Evolutionary conservation across 2,329 filamentous ascomycete species (phyloP).

Genomic region (Fusarium virguliforme): DNA sequence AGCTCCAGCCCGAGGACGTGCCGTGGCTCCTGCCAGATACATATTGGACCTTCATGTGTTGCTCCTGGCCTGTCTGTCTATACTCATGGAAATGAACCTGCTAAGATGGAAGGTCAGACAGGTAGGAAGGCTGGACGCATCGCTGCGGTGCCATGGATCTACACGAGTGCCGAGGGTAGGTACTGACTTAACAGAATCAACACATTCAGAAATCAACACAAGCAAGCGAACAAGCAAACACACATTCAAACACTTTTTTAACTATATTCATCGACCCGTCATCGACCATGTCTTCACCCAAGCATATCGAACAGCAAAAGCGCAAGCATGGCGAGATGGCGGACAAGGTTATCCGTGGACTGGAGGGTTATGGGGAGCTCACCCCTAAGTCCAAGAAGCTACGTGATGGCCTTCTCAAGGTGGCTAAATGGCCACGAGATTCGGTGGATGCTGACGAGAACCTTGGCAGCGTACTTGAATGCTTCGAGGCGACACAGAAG

Average conservation of each 20-base stretch:
- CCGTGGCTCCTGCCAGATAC: no score
- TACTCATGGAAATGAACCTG: no score
- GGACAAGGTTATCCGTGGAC: slow-evolving; percentile 1
- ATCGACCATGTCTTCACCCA: slow-evolving; percentile 5
- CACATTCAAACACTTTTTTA: slow-evolving; percentile 7
- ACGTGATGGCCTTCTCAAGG: not conserved
- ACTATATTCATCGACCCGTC: not conserved
- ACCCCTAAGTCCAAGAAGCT: slow-evolving; percentile 1
- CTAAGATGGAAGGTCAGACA: no score
- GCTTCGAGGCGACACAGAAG: slow-evolving; percentile 12
- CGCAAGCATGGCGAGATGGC: slow-evolving; percentile 1
- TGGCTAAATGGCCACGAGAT: not conserved
- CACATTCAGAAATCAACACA: not conserved
- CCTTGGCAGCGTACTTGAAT: slow-evolving; percentile 1
- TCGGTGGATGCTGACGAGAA: slow-evolving; percentile 9
- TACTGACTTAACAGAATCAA: not conserved
- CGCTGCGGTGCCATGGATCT: no score
- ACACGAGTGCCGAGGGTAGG: not conserved
- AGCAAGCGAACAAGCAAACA: slow-evolving; percentile 2
- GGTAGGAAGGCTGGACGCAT: no score
- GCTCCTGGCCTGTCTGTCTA: no score
- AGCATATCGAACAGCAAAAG: not conserved
- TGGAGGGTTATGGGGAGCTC: not conserved
- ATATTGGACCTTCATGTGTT: no score
- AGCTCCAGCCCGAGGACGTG: no score